Percentiles rank a stretch among this genome's conserved stretches.
These are phyloP conservation scores for Litsea cubeba DNA, from an alignment of 164 flowering plant species.

Conservation along the genomic window DNA sequence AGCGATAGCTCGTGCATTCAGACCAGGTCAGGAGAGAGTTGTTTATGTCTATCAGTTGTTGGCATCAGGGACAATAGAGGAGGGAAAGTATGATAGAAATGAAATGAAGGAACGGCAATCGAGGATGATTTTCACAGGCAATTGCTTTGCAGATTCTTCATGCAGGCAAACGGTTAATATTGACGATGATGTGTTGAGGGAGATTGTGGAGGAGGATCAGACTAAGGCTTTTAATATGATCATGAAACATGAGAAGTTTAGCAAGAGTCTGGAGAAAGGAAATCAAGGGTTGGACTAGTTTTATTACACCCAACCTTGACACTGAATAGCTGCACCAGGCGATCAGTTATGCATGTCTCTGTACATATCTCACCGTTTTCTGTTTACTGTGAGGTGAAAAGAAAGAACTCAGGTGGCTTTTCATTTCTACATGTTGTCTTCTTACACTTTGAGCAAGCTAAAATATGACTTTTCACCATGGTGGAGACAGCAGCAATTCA, in stretches of 20 bases:
- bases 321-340: no score
- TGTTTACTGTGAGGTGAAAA: no score
- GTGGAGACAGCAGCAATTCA: no score
- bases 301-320: neutral
- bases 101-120: slow-evolving; percentile 91
- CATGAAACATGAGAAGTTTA: slow-evolving; percentile 77
- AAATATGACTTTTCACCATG: no score
- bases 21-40: slow-evolving; percentile 89
- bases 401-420: no score
- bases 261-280: slow-evolving; percentile 20
- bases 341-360: no score
- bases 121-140: slow-evolving; percentile 78
- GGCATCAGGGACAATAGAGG: slow-evolving; percentile 68
- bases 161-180: slow-evolving; percentile 68
- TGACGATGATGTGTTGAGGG: slow-evolving; percentile 77
- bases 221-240: slow-evolving; percentile 58
- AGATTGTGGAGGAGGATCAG: slow-evolving; percentile 71
- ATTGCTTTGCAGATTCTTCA: slow-evolving; percentile 66
- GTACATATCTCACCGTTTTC: no score
- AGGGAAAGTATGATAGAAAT: slow-evolving; percentile 69
- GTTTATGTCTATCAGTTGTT: slow-evolving; percentile 88
- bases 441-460: no score
- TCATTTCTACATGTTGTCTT: no score
- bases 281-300: neutral
- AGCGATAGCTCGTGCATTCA: slow-evolving; percentile 90